Evolutionary conservation across 805 yeast species (phyloP).

Genomic region (Spathaspora girioi): DNA sequence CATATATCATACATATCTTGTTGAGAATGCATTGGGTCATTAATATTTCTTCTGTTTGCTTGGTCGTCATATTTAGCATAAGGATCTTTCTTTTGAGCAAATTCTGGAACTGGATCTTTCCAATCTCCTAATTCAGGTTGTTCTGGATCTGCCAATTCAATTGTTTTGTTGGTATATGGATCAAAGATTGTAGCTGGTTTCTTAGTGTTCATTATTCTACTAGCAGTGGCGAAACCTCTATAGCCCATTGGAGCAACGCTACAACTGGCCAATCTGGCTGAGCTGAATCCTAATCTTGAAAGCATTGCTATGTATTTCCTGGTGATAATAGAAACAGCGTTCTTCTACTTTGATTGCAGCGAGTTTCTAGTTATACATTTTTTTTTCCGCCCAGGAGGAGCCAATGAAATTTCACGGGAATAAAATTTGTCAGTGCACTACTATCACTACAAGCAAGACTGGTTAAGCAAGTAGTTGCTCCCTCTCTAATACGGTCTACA

Average conservation of each 20-base stretch:
- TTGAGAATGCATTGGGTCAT: slow-evolving; percentile 67
- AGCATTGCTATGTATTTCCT: slow-evolving; percentile 4
- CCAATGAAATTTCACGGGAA: slow-evolving; percentile 18
- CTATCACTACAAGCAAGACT: neutral
- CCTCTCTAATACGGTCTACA: neutral
- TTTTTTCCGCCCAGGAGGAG: slow-evolving; percentile 1
- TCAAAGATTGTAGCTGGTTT: slow-evolving; percentile 28
- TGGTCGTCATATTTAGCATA: slow-evolving; percentile 72
- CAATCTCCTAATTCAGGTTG: slow-evolving; percentile 53
- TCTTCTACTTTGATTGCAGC: too few relatives aligned
- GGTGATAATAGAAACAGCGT: too few relatives aligned
- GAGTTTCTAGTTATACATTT: neutral
- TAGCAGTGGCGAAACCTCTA: neutral
- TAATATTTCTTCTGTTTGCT: slow-evolving; percentile 74
- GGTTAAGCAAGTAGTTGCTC: neutral
- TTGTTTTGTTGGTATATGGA: slow-evolving; percentile 35
- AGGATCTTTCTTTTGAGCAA: slow-evolving; percentile 67
- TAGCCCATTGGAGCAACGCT: neutral
- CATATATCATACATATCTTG: slow-evolving; percentile 78
- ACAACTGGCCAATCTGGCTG: neutral
- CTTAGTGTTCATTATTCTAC: neutral
- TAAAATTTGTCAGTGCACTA: slow-evolving; percentile 5
- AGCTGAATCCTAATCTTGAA: slow-evolving; percentile 9
- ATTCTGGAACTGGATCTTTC: slow-evolving; percentile 55
- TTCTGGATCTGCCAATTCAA: slow-evolving; percentile 38